Evolutionary conservation across 345 rosid species (phyloP).

Genomic region (Combretum micranthum): DNA sequence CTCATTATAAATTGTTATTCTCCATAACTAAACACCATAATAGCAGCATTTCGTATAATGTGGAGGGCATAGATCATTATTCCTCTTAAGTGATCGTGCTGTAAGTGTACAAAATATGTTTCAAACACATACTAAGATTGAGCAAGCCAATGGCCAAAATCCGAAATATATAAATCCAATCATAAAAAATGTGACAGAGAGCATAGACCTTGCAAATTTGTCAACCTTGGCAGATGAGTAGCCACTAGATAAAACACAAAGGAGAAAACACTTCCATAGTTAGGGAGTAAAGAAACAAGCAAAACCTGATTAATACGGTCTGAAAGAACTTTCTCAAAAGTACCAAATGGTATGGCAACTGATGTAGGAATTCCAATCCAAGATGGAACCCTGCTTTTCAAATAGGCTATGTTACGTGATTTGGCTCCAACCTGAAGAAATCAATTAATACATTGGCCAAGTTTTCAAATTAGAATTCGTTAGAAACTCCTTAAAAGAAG

Average conservation of each 20-base stretch:
- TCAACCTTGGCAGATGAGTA: neutral
- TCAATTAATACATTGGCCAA: neutral
- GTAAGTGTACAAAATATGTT: too few relatives aligned
- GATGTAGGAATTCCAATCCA: constrained; percentile 98
- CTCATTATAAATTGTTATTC: too few relatives aligned
- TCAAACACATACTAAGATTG: too few relatives aligned
- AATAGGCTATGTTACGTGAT: constrained; percentile 83
- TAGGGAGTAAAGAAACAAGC: neutral
- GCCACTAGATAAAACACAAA: neutral
- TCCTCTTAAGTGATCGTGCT: too few relatives aligned
- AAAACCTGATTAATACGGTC: constrained; percentile 63
- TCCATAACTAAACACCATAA: too few relatives aligned
- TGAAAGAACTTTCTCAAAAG: constrained; percentile 83
- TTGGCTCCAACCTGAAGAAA: constrained; percentile 87
- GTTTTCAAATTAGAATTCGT: neutral
- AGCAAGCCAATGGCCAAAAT: too few relatives aligned
- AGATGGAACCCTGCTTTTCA: constrained; percentile 85
- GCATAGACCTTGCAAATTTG: too few relatives aligned
- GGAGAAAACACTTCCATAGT: constrained; percentile 4
- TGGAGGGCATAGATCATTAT: too few relatives aligned
- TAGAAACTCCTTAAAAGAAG: too few relatives aligned
- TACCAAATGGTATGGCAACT: constrained; percentile 96
- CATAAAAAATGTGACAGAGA: too few relatives aligned
- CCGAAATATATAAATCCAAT: too few relatives aligned
- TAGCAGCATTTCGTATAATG: too few relatives aligned